These are phyloP conservation scores for Boletellus ananas DNA, from an alignment of 768 basidiomycete species.

Conservation along the genomic window DNA sequence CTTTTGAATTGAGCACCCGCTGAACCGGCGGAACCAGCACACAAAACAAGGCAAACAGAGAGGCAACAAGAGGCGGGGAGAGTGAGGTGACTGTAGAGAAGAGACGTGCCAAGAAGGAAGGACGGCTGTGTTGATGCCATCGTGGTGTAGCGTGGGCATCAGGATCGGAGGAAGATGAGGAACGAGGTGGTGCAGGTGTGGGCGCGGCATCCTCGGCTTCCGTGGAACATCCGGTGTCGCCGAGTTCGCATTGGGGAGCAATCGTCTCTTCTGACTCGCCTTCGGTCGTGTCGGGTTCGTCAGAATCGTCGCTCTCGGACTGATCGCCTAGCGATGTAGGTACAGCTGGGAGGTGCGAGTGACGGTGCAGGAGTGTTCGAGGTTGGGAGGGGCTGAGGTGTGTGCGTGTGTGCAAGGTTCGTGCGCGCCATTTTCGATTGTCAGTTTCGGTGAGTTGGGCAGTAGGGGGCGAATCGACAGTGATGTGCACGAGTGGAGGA, in stretches of 20 bases:
- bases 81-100: constrained; percentile 50
- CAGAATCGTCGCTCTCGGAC: constrained; percentile 21
- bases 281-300: constrained; percentile 15
- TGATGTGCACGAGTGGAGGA: neutral
- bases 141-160: neutral
- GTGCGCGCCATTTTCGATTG: neutral
- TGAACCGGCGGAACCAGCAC: constrained; percentile 78
- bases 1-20: constrained; percentile 52
- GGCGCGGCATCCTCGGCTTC: constrained; percentile 9
- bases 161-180: neutral
- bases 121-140: neutral
- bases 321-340: constrained; percentile 23
- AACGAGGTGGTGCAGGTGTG: neutral
- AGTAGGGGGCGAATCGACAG: neutral
- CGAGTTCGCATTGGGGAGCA: constrained; percentile 1
- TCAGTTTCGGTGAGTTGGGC: constrained; percentile 5
- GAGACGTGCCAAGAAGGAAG: neutral
- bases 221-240: constrained; percentile 11
- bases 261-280: constrained; percentile 23
- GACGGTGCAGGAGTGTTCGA: neutral
- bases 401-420: neutral
- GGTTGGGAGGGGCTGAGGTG: neutral
- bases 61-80: constrained; percentile 86
- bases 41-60: constrained; percentile 68
- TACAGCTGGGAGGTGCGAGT: constrained; percentile 19